Evolutionary conservation across 2,329 filamentous ascomycete genomes (phyloP).

Genomic region (Anisogramma anomala): DNA sequence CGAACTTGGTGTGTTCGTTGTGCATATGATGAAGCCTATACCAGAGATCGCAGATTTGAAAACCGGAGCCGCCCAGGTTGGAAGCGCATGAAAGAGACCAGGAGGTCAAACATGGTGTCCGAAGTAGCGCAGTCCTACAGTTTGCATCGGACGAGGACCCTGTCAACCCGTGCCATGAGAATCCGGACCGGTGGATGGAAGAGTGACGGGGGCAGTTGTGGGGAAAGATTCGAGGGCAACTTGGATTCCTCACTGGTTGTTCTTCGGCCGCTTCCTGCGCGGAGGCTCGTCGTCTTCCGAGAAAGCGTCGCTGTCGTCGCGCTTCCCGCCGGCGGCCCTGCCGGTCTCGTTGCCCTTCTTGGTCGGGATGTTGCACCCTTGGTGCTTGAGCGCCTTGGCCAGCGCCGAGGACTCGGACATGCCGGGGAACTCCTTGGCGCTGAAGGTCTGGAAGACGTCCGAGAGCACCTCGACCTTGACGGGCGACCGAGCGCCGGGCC

Average conservation of each 20-base stretch:
- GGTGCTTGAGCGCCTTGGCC: conserved; percentile 62
- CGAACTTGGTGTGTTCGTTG: no score
- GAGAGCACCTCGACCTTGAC: conserved; percentile 41
- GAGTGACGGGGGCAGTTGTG: no score
- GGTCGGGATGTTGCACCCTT: conserved; percentile 74
- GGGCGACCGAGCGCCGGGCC: conserved; percentile 29
- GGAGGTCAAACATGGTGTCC: no score
- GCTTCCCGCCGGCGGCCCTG: conserved; percentile 39
- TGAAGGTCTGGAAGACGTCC: conserved; percentile 68
- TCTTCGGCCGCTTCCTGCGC: conserved; percentile 18
- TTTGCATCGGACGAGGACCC: not conserved
- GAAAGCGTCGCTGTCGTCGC: conserved; percentile 29
- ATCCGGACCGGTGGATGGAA: not conserved
- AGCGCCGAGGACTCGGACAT: conserved; percentile 68
- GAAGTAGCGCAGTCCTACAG: not conserved
- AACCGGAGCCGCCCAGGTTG: no score
- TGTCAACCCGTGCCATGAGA: not conserved
- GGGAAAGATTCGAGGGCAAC: not conserved
- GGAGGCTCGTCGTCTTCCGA: conserved; percentile 34
- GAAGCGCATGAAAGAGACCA: no score
- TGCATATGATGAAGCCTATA: no score
- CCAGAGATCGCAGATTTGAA: no score
- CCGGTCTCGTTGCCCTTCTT: conserved; percentile 71
- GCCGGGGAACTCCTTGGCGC: conserved; percentile 75
- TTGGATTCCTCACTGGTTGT: conserved; percentile 9